Evolutionary conservation across 805 yeast genomes (phyloP), one percentile per base, ranked within the genome.

Genomic region (Osmozyma mogii): DNA sequence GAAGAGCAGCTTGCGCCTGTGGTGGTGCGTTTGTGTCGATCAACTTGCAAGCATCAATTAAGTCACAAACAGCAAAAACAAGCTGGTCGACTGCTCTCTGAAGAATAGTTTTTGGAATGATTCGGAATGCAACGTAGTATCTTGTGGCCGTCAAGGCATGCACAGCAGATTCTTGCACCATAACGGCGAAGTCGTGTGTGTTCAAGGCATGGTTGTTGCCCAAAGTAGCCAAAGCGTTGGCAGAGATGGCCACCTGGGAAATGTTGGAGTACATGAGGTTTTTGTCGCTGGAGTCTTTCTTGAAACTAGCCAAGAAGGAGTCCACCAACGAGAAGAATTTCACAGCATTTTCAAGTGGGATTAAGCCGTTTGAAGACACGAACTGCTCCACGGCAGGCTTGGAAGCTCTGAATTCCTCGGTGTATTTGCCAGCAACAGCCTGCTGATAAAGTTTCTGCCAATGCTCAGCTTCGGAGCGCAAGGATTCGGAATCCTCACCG

Each of bases 1-100:
- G 34, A 5, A 41, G 28, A 9, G 26, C 11, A 8, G 10, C 19
- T 15, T 9, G 10, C 5, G 30, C 29, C 16, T 20, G 16, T n/a
- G n/a, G 30, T 29, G 23, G 12, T 27, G 19, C 30, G 13, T 24
- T 24, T 8, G 17, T 16, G 7, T 21, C 37, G 22, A 48, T 56
- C 28, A 74, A 52, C 41, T 72, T 83, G 16, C 70, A 68, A 2
- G 64, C 65, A 2, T 76, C 59, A 12, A 80, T 45, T 31, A 78
- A 64, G 39, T 78, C 82, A 46, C 82, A 78, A 15, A 79, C 58
- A 2, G 78, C 57, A 47, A 77, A 78, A 6, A 78, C 67, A 20
- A 87, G 58, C 45, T 87, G 95, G 25, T 82, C 70, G 7, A 84
- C 58, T 0, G 96, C 78, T 14, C 85, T 71, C 53, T 84, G 80